Conservation (phyloP, 1,139 yeast species). For the Sugiyamaella xylanicola region DNA sequence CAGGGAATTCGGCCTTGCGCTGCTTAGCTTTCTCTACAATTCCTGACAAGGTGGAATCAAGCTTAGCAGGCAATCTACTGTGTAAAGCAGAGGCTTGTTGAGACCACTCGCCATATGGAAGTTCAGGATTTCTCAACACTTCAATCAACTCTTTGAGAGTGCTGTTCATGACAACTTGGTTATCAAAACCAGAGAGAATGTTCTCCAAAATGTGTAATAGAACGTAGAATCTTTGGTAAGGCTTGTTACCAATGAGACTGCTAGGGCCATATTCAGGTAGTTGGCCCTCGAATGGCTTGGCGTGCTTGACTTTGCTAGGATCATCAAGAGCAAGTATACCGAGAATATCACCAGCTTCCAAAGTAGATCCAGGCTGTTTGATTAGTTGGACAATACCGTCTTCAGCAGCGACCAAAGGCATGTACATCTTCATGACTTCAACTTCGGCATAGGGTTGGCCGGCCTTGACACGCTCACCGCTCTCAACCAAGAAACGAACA, state of each 20-base stretch:
- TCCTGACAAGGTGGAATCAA: conserved; percentile 66
- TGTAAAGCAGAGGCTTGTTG: conserved; percentile 86
- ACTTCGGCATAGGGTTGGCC: conserved; percentile 98
- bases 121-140: conserved; percentile 71
- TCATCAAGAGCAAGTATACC: conserved; percentile 94
- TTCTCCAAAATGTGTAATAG: conserved; percentile 65
- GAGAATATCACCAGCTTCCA: conserved; percentile 93
- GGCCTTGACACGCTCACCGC: conserved; percentile 87
- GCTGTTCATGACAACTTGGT: conserved; percentile 87
- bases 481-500: conserved; percentile 88
- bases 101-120: conserved; percentile 94
- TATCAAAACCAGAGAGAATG: conserved; percentile 88
- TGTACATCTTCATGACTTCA: conserved; percentile 95
- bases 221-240: conserved; percentile 70
- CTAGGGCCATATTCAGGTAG: conserved; percentile 89
- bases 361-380: conserved; percentile 98
- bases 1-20: conserved; percentile 87
- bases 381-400: conserved; percentile 89
- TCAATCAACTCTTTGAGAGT: conserved; percentile 73
- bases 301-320: conserved; percentile 96
- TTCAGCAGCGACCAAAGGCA: conserved; percentile 78
- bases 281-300: conserved; percentile 92
- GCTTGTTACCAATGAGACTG: conserved; percentile 76
- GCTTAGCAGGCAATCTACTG: conserved; percentile 77
- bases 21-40: conserved; percentile 60